Percentiles rank a stretch among this genome's conserved stretches.
These are phyloP conservation scores for Crithidia mellificae DNA, from an alignment of 208 protist species.

Conservation along the genomic window DNA sequence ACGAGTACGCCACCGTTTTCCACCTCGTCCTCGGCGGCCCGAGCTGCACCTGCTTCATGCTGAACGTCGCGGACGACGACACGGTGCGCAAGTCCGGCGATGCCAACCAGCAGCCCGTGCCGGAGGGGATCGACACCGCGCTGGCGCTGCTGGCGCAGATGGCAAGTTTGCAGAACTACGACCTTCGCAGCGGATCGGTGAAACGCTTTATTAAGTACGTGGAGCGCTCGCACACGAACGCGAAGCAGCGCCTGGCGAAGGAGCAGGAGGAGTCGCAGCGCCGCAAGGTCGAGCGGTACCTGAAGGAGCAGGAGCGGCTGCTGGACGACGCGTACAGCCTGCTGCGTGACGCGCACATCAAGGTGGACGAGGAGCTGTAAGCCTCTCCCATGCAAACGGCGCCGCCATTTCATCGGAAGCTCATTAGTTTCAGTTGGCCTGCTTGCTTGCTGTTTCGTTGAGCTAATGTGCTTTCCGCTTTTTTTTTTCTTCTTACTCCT, in stretches of 20 bases:
- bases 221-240: conserved; percentile 49
- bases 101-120: conserved; percentile 36
- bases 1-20: conserved; percentile 65
- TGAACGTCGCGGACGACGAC: conserved; percentile 67
- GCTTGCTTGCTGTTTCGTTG: not conserved
- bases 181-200: conserved; percentile 75
- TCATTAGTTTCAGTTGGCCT: no score
- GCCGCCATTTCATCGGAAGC: no score
- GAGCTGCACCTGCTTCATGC: conserved; percentile 69
- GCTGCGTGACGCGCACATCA: conserved; percentile 48
- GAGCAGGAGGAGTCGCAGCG: conserved; percentile 47
- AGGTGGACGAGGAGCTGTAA: conserved; percentile 25
- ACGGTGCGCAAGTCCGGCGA: conserved; percentile 26
- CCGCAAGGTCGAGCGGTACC: conserved; percentile 51
- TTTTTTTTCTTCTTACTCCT: conserved; percentile 17
- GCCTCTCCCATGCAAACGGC: no score
- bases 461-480: no score
- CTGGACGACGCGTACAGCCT: conserved; percentile 51
- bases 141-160: conserved; percentile 55
- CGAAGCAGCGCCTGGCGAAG: conserved; percentile 37
- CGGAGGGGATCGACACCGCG: conserved; percentile 43
- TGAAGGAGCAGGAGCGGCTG: conserved; percentile 63
- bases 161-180: conserved; percentile 59
- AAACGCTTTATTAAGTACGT: conserved; percentile 76
- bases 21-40: conserved; percentile 75